Conservation (phyloP, 2,329 filamentous ascomycete species). For the Pseudocercospora vitis region DNA sequence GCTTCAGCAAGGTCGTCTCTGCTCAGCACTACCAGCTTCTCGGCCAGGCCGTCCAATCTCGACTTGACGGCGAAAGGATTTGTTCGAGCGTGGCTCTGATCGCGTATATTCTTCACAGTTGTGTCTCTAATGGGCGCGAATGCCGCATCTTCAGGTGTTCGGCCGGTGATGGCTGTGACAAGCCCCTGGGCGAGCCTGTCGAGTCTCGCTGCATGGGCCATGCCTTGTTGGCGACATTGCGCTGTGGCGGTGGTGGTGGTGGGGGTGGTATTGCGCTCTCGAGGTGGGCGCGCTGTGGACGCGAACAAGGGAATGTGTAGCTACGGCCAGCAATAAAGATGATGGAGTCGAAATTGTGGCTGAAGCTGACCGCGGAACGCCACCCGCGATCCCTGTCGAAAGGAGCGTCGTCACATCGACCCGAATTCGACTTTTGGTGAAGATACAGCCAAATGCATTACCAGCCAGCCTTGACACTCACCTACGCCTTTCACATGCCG, state of each 20-base stretch:
- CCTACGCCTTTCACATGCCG: slow-evolving; percentile 2
- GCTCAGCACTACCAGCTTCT: slow-evolving; percentile 79
- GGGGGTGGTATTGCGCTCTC: too few relatives aligned
- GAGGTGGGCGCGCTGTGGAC: neutral
- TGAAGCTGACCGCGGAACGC: neutral
- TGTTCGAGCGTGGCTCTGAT: slow-evolving; percentile 46
- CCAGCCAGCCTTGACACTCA: neutral
- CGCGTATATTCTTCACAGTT: slow-evolving; percentile 42
- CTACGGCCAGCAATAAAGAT: neutral
- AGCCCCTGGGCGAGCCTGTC: slow-evolving; percentile 69
- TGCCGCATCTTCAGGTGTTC: slow-evolving; percentile 31
- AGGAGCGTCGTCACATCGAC: slow-evolving; percentile 3
- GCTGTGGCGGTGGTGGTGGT: neutral
- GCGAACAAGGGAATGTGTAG: neutral
- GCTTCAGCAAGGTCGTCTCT: slow-evolving; percentile 77
- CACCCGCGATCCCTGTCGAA: neutral
- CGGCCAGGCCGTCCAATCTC: slow-evolving; percentile 60
- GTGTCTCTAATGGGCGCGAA: slow-evolving; percentile 43
- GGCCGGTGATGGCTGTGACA: slow-evolving; percentile 62
- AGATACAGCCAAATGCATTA: too few relatives aligned
- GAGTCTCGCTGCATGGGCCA: slow-evolving; percentile 70
- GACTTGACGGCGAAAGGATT: slow-evolving; percentile 52
- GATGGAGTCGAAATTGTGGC: neutral
- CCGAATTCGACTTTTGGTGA: too few relatives aligned
- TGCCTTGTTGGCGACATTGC: slow-evolving; percentile 40